phyloP scores from a whole-genome alignment of 495 filamentous ascomycete species.

The Amorphotheca resinae region DNA sequence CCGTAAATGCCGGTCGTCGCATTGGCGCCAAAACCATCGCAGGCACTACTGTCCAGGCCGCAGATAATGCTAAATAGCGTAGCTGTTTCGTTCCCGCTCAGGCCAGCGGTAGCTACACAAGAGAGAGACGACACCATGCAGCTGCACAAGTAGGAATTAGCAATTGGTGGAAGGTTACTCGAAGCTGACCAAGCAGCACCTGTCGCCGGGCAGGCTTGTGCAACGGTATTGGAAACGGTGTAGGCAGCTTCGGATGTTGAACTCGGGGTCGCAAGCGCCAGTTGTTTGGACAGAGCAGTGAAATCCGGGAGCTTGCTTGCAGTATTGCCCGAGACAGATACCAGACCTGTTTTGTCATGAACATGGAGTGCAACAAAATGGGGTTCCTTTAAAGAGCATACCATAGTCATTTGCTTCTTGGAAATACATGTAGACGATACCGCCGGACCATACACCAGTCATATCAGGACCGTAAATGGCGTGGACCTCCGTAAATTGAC shows the following conservation, averaged over 20 bases:
- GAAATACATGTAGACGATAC: constrained; percentile 97
- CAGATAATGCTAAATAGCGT: constrained; percentile 68
- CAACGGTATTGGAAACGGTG: constrained; percentile 63
- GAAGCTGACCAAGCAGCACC: constrained; percentile 56
- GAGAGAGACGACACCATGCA: constrained; percentile 66
- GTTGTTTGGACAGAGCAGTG: constrained; percentile 54
- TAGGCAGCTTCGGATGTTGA: constrained; percentile 54
- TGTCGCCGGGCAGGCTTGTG: constrained; percentile 57
- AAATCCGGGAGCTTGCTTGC: constrained; percentile 62
- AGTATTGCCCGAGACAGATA: constrained; percentile 42
- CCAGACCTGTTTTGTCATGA: constrained; percentile 36
- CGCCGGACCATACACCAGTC: constrained; percentile 78
- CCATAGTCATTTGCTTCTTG: constrained; percentile 85
- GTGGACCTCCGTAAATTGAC: constrained; percentile 75
- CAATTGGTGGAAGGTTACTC: constrained; percentile 62
- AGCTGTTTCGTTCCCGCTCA: constrained; percentile 38
- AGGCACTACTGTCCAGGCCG: constrained; percentile 36
- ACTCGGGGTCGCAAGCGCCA: constrained; percentile 55
- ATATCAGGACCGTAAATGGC: constrained; percentile 73
- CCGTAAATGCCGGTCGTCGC: constrained; percentile 66
- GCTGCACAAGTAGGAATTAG: constrained; percentile 57
- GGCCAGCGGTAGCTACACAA: constrained; percentile 47
- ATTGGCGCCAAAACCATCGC: constrained; percentile 61
- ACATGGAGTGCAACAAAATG: constrained; percentile 9
- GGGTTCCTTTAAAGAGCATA: constrained; percentile 13